phyloP scores from a whole-genome alignment of 306 rosid species.

The Sechiopsis laciniata region DNA sequence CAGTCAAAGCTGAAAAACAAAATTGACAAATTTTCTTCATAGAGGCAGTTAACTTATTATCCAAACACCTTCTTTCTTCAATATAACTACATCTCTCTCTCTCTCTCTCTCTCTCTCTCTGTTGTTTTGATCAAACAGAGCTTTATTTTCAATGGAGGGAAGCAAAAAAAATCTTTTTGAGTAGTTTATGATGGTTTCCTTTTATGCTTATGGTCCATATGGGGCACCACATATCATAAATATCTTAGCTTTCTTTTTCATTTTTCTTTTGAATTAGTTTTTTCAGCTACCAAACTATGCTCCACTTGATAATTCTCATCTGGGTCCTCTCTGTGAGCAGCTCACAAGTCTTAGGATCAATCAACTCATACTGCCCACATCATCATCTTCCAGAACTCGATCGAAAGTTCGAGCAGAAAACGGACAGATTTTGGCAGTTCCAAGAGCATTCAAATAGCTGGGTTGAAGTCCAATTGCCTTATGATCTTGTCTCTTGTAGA shows the following conservation, averaged over 20 bases:
- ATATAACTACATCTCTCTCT: background rate
- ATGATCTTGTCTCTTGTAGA: constrained; percentile 55
- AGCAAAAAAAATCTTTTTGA: background rate
- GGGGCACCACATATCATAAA: constrained; percentile 16
- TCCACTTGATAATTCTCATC: constrained; percentile 40
- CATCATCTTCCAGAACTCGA: constrained; percentile 37
- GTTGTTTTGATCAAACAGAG: constrained; percentile 8
- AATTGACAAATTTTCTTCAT: background rate
- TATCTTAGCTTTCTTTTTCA: background rate
- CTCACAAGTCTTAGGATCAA: constrained; percentile 27
- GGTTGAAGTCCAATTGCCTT: constrained; percentile 74
- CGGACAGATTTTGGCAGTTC: constrained; percentile 75
- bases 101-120: background rate
- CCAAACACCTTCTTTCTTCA: background rate
- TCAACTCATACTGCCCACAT: constrained; percentile 49
- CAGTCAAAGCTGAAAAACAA: background rate
- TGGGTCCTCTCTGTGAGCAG: constrained; percentile 36
- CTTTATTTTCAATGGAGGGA: background rate
- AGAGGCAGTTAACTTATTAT: background rate
- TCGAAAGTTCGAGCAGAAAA: constrained; percentile 57
- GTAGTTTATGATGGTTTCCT: constrained; percentile 8
- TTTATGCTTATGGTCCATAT: constrained; percentile 15
- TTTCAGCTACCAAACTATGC: constrained; percentile 40
- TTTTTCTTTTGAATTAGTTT: background rate
- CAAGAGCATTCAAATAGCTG: constrained; percentile 57